Conservation (phyloP, 139 green algal species). For the Zygnema circumcarinatum region DNA sequence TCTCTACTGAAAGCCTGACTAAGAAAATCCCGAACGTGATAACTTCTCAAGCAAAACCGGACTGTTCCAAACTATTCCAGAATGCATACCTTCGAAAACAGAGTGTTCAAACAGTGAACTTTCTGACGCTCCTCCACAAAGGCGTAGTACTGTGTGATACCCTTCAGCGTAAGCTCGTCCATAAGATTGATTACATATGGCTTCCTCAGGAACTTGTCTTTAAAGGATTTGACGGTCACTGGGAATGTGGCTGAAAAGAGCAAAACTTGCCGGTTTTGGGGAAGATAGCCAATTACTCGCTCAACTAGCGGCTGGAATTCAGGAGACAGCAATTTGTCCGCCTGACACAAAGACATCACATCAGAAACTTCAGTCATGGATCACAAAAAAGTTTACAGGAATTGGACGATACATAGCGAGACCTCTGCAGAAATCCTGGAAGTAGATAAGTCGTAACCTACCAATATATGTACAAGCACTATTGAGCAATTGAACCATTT, state of each 20-base stretch:
- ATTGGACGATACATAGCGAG: not conserved
- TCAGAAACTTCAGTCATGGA: too few species aligned
- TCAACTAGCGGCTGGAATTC: constrained; percentile 98
- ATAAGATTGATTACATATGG: constrained; percentile 99
- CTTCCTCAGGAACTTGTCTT: constrained; percentile 94
- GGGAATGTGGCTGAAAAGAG: constrained; percentile 98
- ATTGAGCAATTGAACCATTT: too few species aligned
- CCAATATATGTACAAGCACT: too few species aligned
- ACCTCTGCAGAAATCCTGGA: constrained; percentile 4
- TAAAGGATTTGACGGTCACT: constrained; percentile 98
- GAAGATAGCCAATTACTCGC: constrained; percentile 89
- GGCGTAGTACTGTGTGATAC: constrained; percentile 96
- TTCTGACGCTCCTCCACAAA: constrained; percentile 99
- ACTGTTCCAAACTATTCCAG: too few species aligned
- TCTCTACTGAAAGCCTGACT: too few species aligned
- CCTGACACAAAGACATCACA: constrained; percentile 64
- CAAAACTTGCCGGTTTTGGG: constrained; percentile 90
- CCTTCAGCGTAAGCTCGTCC: constrained; percentile 99
- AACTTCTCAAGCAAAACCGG: too few species aligned
- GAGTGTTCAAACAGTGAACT: constrained; percentile 88
- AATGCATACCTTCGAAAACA: constrained; percentile 87
- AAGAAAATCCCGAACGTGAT: too few species aligned
- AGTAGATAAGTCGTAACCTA: not conserved
- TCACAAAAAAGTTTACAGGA: not conserved
- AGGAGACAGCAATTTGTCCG: constrained; percentile 94